phyloP scores from a whole-genome alignment of 169 alveolate genomes.

The Theileria parva region DNA sequence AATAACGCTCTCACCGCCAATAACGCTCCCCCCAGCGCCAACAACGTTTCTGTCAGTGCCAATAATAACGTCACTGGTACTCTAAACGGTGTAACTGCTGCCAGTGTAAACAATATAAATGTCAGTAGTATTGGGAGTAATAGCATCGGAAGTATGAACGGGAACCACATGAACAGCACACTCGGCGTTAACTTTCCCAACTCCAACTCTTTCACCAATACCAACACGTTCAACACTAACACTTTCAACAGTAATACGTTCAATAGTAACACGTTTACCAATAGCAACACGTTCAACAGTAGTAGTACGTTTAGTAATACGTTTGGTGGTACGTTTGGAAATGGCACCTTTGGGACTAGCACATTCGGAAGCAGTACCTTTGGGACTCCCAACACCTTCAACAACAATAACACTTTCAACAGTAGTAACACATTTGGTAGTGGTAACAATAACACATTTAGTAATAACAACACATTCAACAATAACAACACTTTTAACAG shows the following conservation, averaged over 20 bases:
- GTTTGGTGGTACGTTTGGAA: no score
- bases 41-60: no score
- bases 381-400: background rate
- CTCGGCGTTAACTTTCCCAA: background rate
- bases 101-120: background rate
- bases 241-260: background rate
- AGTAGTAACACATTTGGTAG: background rate
- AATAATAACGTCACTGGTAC: no score
- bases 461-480: background rate
- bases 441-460: background rate
- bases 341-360: no score
- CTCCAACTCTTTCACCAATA: no score
- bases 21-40: no score
- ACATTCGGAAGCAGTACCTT: no score
- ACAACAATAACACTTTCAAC: background rate
- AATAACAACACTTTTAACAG: background rate
- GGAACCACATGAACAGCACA: background rate
- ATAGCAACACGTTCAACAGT: no score
- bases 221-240: background rate
- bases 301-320: no score
- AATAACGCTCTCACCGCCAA: no score
- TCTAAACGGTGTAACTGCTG: no score
- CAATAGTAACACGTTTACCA: no score
- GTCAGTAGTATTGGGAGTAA: background rate
- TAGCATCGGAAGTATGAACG: background rate